Conservation (phyloP, 2,329 filamentous ascomycete species). For the Penicillium crustosum region DNA sequence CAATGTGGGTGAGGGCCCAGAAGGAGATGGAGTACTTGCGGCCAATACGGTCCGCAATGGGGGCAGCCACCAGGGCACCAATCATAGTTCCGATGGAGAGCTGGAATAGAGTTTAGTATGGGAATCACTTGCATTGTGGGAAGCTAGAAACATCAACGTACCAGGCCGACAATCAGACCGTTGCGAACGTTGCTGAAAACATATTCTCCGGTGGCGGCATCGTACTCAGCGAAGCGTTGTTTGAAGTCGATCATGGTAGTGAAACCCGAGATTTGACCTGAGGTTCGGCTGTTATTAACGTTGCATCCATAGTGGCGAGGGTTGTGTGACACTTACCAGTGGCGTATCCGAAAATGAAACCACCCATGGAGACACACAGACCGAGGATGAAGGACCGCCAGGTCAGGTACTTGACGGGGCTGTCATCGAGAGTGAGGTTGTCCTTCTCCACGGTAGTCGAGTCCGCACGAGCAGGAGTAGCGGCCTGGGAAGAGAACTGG, state of each 20-base stretch:
- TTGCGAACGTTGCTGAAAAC: conserved; percentile 47
- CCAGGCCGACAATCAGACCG: conserved; percentile 47
- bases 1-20: conserved; percentile 47
- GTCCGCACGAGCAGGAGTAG: conserved; percentile 35
- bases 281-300: conserved; percentile 6
- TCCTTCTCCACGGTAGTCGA: conserved; percentile 36
- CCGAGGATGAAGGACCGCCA: conserved; percentile 46
- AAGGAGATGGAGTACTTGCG: conserved; percentile 47
- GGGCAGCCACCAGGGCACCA: conserved; percentile 44
- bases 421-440: conserved; percentile 38
- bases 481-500: conserved; percentile 34
- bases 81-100: conserved; percentile 48
- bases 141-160: conserved; percentile 24
- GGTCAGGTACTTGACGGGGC: conserved; percentile 46
- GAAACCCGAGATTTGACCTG: conserved; percentile 48
- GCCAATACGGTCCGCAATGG: conserved; percentile 47
- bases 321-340: conserved; percentile 34
- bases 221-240: conserved; percentile 40
- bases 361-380: conserved; percentile 49
- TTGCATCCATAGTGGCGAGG: neutral
- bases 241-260: conserved; percentile 50
- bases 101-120: conserved; percentile 26
- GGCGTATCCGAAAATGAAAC: conserved; percentile 49
- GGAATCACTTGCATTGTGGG: neutral
- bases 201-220: conserved; percentile 33